Evolutionary conservation across 1,284 basidiomycete species (phyloP), one percentile per base, ranked within the genome.

Genomic region (Ceratobasidium sp.): DNA sequence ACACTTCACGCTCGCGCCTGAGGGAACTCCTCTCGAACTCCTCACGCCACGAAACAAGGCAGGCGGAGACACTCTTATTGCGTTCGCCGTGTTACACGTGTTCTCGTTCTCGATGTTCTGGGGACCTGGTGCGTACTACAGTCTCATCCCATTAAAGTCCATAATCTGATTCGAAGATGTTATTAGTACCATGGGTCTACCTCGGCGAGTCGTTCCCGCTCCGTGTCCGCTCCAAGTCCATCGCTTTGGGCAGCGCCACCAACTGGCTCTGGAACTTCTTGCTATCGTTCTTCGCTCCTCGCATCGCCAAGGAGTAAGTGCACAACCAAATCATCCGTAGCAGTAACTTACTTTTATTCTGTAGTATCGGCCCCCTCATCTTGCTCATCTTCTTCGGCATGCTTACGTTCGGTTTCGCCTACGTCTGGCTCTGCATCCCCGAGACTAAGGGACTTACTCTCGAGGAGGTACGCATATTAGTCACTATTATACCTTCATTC

Each of bases 11-110:
- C 84, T 91, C 31, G 90, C 90, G 2, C 86, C 89, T 1, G 74
- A 83, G n/a, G 85, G 83, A 2, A 89, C 88, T 0, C 83, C 87
- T 0, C 79, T 80, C 31, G 82, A 82, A 0, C 81, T 84, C 31
- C 86, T 91, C 31, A 88, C 88, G 0, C 45, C 76, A 4, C 85
- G 88, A 27, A 89, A 91, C 75, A 88, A 86, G 75, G 83, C 83
- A 78, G 89, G 90, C 74, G 89, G 89, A 64, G 87, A 90, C 77
- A 86, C 87, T 0, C 83, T 92, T 50, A 91, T 92, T 78, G 89
- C 92, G 0, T 93, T 94, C 79, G 92, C 92, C 1, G 88, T 93
- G 36, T 81, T 94, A 44, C 92, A 94, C 76, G 89, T 94, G n/a
- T 87, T 90, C 77, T 88, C 87, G 22, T 94, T 88, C 83, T 87